Percentiles rank a stretch among this genome's conserved stretches.
phyloP scores from a whole-genome alignment of 805 yeast genomes.

The Wickerhamomyces subpelliculosus region DNA sequence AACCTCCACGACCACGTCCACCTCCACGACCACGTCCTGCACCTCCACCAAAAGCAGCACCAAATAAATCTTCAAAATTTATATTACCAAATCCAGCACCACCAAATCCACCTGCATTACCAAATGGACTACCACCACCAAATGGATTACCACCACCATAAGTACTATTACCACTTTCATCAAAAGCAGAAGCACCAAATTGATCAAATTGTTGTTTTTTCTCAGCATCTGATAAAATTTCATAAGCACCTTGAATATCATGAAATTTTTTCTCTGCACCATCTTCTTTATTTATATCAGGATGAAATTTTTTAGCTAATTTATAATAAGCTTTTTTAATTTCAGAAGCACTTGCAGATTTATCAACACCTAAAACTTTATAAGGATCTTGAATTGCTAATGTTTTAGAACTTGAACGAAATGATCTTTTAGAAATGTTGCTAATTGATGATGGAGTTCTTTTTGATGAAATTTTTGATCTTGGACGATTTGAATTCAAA shows the following conservation, averaged over 20 bases:
- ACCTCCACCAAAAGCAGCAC: constrained; percentile 34
- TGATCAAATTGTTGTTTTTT: constrained; percentile 89
- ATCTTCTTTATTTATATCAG: constrained; percentile 90
- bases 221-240: constrained; percentile 75
- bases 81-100: constrained; percentile 35
- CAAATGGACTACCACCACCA: constrained; percentile 45
- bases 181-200: constrained; percentile 84
- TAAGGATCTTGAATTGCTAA: constrained; percentile 65
- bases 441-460: not conserved
- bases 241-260: constrained; percentile 91
- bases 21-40: constrained; percentile 22
- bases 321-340: constrained; percentile 93
- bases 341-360: constrained; percentile 65
- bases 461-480: not conserved
- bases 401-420: constrained; percentile 34
- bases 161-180: constrained; percentile 43
- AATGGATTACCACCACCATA: constrained; percentile 42
- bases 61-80: constrained; percentile 59
- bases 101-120: constrained; percentile 33
- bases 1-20: constrained; percentile 27
- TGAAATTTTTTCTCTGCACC: constrained; percentile 88
- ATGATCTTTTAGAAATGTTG: constrained; percentile 14
- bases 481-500: not conserved
- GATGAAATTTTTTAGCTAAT: constrained; percentile 90
- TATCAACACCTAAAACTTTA: constrained; percentile 69